Conservation (phyloP, 768 basidiomycete genomes). For the Hericium erinaceus region DNA sequence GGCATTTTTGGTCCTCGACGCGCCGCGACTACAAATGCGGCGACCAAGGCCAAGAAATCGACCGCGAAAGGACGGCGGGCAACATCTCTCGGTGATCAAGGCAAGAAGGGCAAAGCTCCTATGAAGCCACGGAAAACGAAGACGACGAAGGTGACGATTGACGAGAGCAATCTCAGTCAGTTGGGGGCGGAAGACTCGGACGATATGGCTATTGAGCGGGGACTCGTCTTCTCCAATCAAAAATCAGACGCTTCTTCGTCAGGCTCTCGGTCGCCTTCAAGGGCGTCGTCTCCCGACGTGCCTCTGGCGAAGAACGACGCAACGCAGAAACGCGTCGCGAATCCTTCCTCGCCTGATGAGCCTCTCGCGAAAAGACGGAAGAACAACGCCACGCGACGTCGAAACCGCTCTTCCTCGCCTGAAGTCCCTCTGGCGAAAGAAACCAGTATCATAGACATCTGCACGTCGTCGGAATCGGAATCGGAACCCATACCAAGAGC, state of each 20-base stretch:
- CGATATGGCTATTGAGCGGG: conserved; percentile 46
- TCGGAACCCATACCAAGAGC: background rate
- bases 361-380: background rate
- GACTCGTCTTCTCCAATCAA: conserved; percentile 17
- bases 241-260: background rate
- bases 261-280: background rate
- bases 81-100: conserved; percentile 23
- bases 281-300: background rate
- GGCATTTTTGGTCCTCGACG: conserved; percentile 42
- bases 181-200: conserved; percentile 44
- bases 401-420: conserved; percentile 13
- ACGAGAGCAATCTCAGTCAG: conserved; percentile 28
- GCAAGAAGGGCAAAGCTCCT: conserved; percentile 24
- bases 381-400: background rate
- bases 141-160: conserved; percentile 18
- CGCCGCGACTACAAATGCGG: conserved; percentile 37
- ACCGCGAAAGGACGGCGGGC: conserved; percentile 31
- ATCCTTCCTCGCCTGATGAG: background rate
- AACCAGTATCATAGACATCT: conserved; percentile 11
- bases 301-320: background rate
- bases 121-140: conserved; percentile 7
- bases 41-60: conserved; percentile 19
- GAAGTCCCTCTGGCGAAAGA: conserved; percentile 9
- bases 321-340: background rate
- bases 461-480: conserved; percentile 8